Base-by-base conservation (phyloP, 2,329 filamentous ascomycete species). In the Aureobasidium sp. region DNA sequence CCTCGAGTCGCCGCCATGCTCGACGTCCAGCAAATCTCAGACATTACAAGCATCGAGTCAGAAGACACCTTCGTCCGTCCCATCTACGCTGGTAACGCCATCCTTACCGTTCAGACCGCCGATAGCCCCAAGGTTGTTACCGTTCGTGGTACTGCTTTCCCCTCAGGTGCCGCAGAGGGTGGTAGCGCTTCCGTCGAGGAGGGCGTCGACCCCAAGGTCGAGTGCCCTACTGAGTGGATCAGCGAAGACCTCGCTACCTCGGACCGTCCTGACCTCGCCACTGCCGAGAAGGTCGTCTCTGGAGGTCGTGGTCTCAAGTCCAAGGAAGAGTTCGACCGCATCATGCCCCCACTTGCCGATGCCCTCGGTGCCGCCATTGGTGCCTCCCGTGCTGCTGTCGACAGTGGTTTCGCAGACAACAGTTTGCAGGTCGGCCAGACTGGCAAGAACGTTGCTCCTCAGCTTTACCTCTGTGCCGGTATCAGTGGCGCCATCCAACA, bases 401-500 rank as follows among this genome's bases (percentile, higher is more conserved):
- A 99, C 77, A 95, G 90, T 69, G 94, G 94, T 5, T 99, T 97
- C 72, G 94, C 94, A 34, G 94, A 99, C 79, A 99, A 99, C 82
- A 96, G 91, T 75, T 79, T 99, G 68, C 94, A 99, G 78, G 93
- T 99, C 66, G 94, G 94, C 49, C 94, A 99, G 81, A 99, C 94
- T 14, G 94, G 94, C 71, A 99, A 99, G 84, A 96, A 97, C 65
- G 93, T 99, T 60, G 94, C 94, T 50, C 94, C 94, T 63, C 88
- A 99, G 76, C 80, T 99, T 64, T 99, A 99, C 74, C 82, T 99
- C 68, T 95, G 91, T 59, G 92, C 93, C 13, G 94, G 94, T 71
- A 97, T 99, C 69, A 96, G 91, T 9, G 94, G 94, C 59, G 94
- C 94, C 27, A 99, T 99, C 68, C 94, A 99, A 78, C 94, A 99